Base-by-base conservation (phyloP, 306 rosid species). In the barrel medic (Medicago truncatula) region DNA sequence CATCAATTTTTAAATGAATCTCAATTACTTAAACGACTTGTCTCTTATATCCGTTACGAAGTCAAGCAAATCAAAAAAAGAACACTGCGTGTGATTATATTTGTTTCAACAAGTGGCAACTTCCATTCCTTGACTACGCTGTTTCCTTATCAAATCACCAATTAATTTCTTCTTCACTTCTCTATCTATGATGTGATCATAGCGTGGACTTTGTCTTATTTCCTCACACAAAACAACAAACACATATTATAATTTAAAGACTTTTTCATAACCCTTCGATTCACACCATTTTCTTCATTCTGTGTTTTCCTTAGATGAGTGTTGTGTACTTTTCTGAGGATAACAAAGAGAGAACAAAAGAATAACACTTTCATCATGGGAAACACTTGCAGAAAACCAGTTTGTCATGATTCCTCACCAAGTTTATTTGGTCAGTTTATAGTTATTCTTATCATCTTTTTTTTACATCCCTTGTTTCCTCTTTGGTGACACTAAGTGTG, bases 371-470 rank as follows among this genome's bases (percentile, higher is more conserved):
- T 76, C 57, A 3, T 50, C 49, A 93, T 93, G 98, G 98, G 98
- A 66, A 91, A 80, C 63, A 82, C 31, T 43, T 89, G 84, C 43
- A 66, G 72, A n/a, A 88, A 81, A 70, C 88, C 92, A 14, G 86
- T 89, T 63, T 87, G 88, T 76, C 94, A 89, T 81, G 90, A 82
- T 34, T 91, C 98, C 63, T 93, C 98, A 38, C 50, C 75, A 71
- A 86, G 58, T 71, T 56, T 87, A 72, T 50, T 86, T 77, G 89
- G 92, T 84, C 1, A 76, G 75, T 76, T 52, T 76, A 7, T 43
- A 1, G 71, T 78, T 41, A 13, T 4, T 11, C 13, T 46, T 46
- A 1, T 12, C 16, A 4, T 46, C 6, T 50, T n/a, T 38, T 0
- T n/a, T 38, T 0, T 43, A 9, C 44, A 13, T 38, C 7, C 75